phyloP scores from a whole-genome alignment of 306 rosid genomes.

The Trichosanthes cucumerina region DNA sequence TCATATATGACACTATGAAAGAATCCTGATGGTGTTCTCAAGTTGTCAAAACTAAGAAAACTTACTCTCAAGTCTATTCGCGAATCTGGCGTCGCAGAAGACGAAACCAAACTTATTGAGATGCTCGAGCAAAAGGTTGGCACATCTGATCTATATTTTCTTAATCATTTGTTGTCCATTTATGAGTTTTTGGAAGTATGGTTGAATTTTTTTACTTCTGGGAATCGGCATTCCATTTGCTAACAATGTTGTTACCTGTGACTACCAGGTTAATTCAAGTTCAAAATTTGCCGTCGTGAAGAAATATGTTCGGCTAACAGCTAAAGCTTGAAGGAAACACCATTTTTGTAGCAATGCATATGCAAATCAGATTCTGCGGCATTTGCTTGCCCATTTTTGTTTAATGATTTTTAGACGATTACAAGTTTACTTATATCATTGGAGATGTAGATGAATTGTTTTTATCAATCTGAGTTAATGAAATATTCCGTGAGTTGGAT shows the following conservation, averaged over 20 bases:
- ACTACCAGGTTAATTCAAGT: constrained; percentile 65
- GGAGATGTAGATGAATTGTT: background rate
- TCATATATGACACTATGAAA: constrained; percentile 33
- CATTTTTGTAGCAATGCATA: background rate
- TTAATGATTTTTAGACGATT: background rate
- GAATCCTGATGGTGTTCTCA: constrained; percentile 68
- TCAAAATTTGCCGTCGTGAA: constrained; percentile 57
- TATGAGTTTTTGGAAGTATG: background rate
- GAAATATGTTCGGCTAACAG: constrained; percentile 56
- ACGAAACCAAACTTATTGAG: constrained; percentile 38
- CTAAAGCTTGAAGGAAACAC: constrained; percentile 29
- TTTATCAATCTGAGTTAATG: background rate
- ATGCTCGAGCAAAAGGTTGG: constrained; percentile 61
- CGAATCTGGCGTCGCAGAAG: constrained; percentile 53
- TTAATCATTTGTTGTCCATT: background rate
- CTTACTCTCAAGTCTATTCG: constrained; percentile 42
- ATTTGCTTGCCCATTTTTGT: background rate
- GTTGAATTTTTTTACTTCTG: background rate
- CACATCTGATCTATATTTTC: background rate
- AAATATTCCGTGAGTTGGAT: background rate
- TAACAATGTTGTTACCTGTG: constrained; percentile 1
- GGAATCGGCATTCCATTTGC: background rate
- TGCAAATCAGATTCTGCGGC: background rate
- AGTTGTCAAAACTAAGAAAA: constrained; percentile 66
- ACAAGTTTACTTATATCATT: background rate